phyloP scores from a whole-genome alignment of 306 rosid species.

The Sophora flavescens region DNA sequence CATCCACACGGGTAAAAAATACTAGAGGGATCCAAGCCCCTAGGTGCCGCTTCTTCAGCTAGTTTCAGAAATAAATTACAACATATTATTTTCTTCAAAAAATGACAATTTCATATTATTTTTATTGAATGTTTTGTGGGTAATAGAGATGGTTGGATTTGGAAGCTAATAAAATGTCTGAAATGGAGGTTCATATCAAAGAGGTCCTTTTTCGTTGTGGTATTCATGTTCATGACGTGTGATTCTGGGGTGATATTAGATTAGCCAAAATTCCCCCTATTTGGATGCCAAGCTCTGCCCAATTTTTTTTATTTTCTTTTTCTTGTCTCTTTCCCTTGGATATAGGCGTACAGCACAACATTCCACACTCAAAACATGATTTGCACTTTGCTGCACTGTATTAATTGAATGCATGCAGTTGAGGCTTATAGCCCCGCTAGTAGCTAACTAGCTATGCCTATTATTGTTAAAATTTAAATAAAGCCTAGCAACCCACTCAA shows the following conservation, averaged over 20 bases:
- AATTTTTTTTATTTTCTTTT: background rate
- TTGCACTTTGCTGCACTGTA: background rate
- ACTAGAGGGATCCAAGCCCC: no score
- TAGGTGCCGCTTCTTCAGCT: background rate
- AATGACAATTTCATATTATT: no score
- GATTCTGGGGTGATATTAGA: background rate
- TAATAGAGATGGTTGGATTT: no score
- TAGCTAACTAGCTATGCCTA: no score
- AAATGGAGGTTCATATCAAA: background rate
- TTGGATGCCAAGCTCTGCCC: background rate
- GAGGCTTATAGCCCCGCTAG: background rate
- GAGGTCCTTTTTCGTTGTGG: background rate
- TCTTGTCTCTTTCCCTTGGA: background rate
- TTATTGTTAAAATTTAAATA: no score
- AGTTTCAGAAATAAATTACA: background rate
- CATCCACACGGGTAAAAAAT: no score
- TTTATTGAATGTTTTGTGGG: no score
- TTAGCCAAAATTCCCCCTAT: background rate
- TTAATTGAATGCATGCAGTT: background rate
- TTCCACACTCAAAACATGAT: background rate
- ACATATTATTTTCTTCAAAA: no score
- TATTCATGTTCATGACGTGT: no score
- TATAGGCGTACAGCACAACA: no score
- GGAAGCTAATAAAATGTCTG: no score
- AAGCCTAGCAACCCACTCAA: no score